These are phyloP conservation scores for Solanum verrucosum DNA, from an alignment of 257 asterid species.

Conservation along the genomic window DNA sequence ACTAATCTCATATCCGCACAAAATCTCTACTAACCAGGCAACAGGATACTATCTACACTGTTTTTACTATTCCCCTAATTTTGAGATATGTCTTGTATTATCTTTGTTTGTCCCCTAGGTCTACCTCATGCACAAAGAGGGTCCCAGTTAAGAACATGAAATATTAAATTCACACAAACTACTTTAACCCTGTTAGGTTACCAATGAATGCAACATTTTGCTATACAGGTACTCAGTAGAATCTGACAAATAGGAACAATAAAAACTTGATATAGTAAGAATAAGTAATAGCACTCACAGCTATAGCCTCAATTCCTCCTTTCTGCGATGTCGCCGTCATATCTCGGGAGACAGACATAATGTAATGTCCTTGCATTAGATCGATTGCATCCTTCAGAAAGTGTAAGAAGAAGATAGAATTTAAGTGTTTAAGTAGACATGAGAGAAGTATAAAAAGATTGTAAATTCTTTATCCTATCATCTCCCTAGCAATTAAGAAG, in stretches of 20 bases:
- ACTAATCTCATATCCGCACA: background rate
- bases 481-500: background rate
- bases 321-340: slow-evolving; percentile 44
- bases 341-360: slow-evolving; percentile 79
- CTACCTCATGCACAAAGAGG: background rate
- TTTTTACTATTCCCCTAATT: background rate
- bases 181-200: background rate
- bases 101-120: background rate
- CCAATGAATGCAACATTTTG: background rate
- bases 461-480: background rate
- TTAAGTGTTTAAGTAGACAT: background rate
- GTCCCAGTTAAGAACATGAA: background rate
- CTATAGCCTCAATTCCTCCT: slow-evolving; percentile 53
- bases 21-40: background rate
- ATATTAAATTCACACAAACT: background rate
- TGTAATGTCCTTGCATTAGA: slow-evolving; percentile 72
- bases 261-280: background rate
- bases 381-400: slow-evolving; percentile 72
- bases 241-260: background rate
- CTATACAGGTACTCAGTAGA: background rate
- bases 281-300: slow-evolving; percentile 42
- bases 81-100: background rate
- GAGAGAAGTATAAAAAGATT: background rate
- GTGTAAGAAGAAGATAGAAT: background rate
- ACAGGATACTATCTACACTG: background rate